Evolutionary conservation across 1,284 basidiomycete genomes (phyloP), one percentile per base, ranked within the genome.

Genomic region (Ustilago crameri): DNA sequence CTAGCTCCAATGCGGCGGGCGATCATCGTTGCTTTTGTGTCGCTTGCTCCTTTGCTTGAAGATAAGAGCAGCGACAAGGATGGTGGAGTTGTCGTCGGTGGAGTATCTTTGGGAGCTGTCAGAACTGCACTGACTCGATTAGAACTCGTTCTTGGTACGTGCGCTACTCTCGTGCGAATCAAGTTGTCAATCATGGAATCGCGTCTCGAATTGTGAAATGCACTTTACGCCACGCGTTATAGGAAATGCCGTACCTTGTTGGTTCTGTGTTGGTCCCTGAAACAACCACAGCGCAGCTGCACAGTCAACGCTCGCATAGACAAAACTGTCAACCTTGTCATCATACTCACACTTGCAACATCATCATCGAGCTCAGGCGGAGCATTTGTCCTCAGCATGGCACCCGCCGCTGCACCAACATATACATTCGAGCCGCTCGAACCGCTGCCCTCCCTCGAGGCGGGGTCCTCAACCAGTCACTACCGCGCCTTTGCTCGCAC

Each of bases 181-280:
- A 9, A 10, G 10, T 50, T n/a, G 15, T 42, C 27, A 37, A 37
- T 15, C 60, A 53, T 53, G 50, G 51, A 30, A 30, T 30, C 30
- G 30, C 30, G 30, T 30, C 30, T 45, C 52, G 30, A 20, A 37
- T 40, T 48, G 22, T 18, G 32, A 47, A 37, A 26, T 40, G 51
- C 40, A 66, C 52, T 66, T 66, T 55, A 59, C 63, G 63, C 63
- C 63, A 66, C 52, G 56, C 56, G 56, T 64, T 14, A 23, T 15
- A 9, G 23, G 35, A 37, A 40, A 43, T 4, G 38, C 15, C 12
- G 5, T 30, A 5, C 12, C 12, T 30, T 30, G 5, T 30, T 5
- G 30, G 18, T 20, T 40, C 18, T 15, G 38, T 5, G 17, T 20
- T 20, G 38, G 18, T 40, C n/a, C n/a, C 15, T 40, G 38, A 40